phyloP scores from a whole-genome alignment of 2,329 filamentous ascomycete genomes.

The Acrocalymma vagum region DNA sequence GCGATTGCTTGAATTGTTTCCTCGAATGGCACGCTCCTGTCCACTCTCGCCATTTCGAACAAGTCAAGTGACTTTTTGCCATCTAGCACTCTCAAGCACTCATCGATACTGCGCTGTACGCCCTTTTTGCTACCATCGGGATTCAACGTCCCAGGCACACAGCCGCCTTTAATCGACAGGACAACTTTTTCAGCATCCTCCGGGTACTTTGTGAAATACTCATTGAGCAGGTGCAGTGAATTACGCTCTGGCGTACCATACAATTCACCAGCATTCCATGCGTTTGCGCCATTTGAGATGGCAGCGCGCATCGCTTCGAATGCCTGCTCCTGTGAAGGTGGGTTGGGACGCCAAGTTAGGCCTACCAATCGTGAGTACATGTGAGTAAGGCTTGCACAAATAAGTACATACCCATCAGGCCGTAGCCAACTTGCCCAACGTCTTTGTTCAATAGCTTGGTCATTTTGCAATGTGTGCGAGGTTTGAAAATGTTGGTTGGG shows the following conservation, averaged over 20 bases:
- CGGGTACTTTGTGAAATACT: conserved; percentile 62
- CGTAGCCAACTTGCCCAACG: conserved; percentile 54
- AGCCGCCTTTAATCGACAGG: conserved; percentile 60
- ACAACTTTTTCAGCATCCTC: conserved; percentile 60
- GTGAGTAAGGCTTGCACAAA: neutral
- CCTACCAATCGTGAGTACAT: conserved; percentile 37
- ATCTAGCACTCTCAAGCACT: conserved; percentile 54
- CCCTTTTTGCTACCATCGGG: conserved; percentile 53
- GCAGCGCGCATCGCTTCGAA: conserved; percentile 57
- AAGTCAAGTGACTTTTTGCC: conserved; percentile 59
- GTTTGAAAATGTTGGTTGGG: too few relatives aligned
- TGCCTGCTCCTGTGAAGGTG: conserved; percentile 45
- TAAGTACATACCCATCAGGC: conserved; percentile 54
- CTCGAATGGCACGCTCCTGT: conserved; percentile 54
- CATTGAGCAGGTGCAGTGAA: conserved; percentile 57
- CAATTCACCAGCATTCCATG: conserved; percentile 61
- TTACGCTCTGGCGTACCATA: conserved; percentile 58
- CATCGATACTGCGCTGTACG: conserved; percentile 54
- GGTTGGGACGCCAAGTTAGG: conserved; percentile 55
- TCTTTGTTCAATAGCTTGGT: conserved; percentile 45
- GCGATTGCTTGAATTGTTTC: conserved; percentile 53
- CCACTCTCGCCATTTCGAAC: conserved; percentile 58
- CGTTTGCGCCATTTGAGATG: conserved; percentile 52
- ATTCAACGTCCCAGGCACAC: conserved; percentile 40
- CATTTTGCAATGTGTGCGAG: too few relatives aligned